These are phyloP conservation scores for Furcasterigmium sp. DNA, from an alignment of 2,329 filamentous ascomycete genomes.

Conservation along the genomic window DNA sequence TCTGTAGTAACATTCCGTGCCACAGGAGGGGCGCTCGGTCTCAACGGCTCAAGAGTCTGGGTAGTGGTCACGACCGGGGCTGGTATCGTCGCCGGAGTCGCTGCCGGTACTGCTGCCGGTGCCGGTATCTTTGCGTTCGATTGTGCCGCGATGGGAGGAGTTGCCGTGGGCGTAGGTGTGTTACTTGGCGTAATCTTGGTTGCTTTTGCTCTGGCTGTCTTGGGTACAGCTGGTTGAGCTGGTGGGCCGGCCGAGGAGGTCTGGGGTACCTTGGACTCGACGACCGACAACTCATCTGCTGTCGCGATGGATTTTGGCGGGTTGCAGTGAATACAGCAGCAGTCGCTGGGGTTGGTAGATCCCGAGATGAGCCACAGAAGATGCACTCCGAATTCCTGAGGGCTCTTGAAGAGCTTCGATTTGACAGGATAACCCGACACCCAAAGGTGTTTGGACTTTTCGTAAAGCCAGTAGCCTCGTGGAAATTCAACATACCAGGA, in stretches of 20 bases:
- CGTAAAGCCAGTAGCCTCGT: constrained; percentile 39
- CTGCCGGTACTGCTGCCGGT: not conserved
- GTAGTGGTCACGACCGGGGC: constrained; percentile 1
- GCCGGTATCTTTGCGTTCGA: constrained; percentile 1
- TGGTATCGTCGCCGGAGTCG: constrained; percentile 1
- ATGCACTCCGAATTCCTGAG: constrained; percentile 48
- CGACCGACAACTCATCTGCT: constrained; percentile 5
- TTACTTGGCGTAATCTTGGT: constrained; percentile 7
- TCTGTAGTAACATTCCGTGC: no score
- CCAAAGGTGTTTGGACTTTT: constrained; percentile 43
- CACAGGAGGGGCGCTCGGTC: constrained; percentile 3
- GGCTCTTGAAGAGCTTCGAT: constrained; percentile 43
- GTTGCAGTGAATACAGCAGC: constrained; percentile 46
- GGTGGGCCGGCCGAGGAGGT: not conserved
- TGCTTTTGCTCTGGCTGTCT: constrained; percentile 1
- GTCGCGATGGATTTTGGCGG: constrained; percentile 13
- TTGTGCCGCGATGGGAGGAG: constrained; percentile 3
- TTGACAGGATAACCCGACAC: constrained; percentile 44
- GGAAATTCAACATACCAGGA: constrained; percentile 40
- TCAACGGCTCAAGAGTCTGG: no score
- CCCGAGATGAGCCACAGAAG: constrained; percentile 45
- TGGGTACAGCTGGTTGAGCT: constrained; percentile 1
- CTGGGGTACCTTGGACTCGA: constrained; percentile 6
- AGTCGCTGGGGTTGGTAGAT: constrained; percentile 42
- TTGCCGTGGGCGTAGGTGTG: constrained; percentile 8